Percentiles rank a stretch among this genome's conserved stretches.
Conservation (phyloP, 2,329 filamentous ascomycete species). For the Aureobasidium melanogenum region DNA sequence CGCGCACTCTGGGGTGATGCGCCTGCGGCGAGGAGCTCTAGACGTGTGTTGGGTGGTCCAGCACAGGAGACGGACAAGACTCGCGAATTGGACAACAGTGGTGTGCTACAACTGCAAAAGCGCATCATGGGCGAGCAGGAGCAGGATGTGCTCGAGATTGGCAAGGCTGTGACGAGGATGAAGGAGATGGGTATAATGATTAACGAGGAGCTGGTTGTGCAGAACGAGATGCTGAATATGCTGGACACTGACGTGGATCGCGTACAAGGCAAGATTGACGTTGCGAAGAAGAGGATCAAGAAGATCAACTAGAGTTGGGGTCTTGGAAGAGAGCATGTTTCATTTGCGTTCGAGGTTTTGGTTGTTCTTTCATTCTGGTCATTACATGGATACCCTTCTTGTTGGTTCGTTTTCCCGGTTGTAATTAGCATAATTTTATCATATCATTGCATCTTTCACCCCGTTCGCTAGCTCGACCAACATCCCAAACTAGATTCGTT, state of each 20-base stretch:
- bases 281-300: constrained; percentile 63
- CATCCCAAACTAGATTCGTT: too few species aligned
- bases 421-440: too few species aligned
- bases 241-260: constrained; percentile 59
- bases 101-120: constrained; percentile 64
- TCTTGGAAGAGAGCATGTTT: neutral
- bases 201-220: constrained; percentile 61
- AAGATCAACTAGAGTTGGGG: constrained; percentile 42
- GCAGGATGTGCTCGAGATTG: constrained; percentile 58
- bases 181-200: constrained; percentile 72
- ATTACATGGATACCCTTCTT: neutral
- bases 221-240: constrained; percentile 60
- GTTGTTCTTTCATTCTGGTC: neutral
- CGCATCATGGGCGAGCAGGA: constrained; percentile 70
- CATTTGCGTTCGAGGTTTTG: neutral
- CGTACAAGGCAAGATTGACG: constrained; percentile 58
- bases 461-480: too few species aligned
- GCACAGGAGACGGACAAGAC: constrained; percentile 66
- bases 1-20: constrained; percentile 26
- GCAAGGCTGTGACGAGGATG: constrained; percentile 61
- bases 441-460: too few species aligned
- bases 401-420: neutral
- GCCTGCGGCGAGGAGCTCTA: constrained; percentile 28
- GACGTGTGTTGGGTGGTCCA: constrained; percentile 62
- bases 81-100: constrained; percentile 65